These are phyloP conservation scores for Pterocarpus macrocarpus DNA, from an alignment of 306 rosid species.

Conservation along the genomic window DNA sequence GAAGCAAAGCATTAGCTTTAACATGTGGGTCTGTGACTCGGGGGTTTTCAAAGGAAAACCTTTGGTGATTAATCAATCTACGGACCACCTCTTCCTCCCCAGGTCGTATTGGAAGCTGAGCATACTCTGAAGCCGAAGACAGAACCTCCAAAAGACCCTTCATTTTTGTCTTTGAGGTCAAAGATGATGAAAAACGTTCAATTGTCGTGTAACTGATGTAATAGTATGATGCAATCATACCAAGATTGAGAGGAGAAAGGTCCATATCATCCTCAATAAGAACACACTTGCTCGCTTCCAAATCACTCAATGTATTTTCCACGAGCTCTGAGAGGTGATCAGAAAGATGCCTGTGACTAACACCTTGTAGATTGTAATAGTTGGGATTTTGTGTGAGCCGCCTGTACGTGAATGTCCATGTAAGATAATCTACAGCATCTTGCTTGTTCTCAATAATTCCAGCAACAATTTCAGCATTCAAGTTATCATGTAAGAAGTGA, in stretches of 20 bases:
- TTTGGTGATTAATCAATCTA: slow-evolving; percentile 88
- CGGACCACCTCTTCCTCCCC: slow-evolving; percentile 91
- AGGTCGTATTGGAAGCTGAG: slow-evolving; percentile 85
- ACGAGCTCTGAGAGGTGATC: slow-evolving; percentile 94
- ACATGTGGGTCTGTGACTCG: slow-evolving; percentile 86
- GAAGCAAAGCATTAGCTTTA: slow-evolving; percentile 89
- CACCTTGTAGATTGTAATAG: slow-evolving; percentile 96
- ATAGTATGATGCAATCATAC: slow-evolving; percentile 90
- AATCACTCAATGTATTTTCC: slow-evolving; percentile 81
- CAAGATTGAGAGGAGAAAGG: slow-evolving; percentile 88
- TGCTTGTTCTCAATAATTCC: slow-evolving; percentile 88
- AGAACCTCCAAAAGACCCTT: slow-evolving; percentile 89
- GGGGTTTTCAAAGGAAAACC: slow-evolving; percentile 85
- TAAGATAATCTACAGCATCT: slow-evolving; percentile 93
- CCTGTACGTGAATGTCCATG: slow-evolving; percentile 97
- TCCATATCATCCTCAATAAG: slow-evolving; percentile 82
- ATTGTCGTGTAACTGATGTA: slow-evolving; percentile 87
- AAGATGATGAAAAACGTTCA: slow-evolving; percentile 85
- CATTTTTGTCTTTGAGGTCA: slow-evolving; percentile 88
- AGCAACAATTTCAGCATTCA: slow-evolving; percentile 90
- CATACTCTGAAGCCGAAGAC: slow-evolving; percentile 91
- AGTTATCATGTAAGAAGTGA: slow-evolving; percentile 84
- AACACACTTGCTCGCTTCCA: slow-evolving; percentile 88
- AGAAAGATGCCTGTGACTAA: slow-evolving; percentile 91
- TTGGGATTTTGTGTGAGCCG: slow-evolving; percentile 95